These are phyloP conservation scores for Barnettozyma californica DNA, from an alignment of 805 yeast genomes.

Conservation along the genomic window DNA sequence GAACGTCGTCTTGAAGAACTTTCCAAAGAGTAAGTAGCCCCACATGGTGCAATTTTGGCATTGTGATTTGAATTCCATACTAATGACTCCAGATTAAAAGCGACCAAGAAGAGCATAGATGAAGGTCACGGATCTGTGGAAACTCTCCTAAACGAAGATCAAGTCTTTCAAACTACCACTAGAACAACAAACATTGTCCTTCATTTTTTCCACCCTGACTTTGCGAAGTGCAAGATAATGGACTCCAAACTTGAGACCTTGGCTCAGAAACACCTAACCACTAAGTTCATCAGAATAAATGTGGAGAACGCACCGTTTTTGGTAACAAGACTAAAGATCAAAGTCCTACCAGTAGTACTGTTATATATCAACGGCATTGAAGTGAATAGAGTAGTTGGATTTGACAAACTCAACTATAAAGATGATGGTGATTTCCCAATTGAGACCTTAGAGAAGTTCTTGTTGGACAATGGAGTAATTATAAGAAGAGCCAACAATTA, in stretches of 20 bases:
- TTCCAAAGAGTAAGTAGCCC: constrained; percentile 29
- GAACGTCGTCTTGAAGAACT: constrained; percentile 60
- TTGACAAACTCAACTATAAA: constrained; percentile 47
- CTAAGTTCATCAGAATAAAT: constrained; percentile 48
- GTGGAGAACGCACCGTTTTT: constrained; percentile 71
- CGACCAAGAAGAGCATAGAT: constrained; percentile 30
- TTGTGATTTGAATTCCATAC: neutral
- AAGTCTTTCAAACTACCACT: constrained; percentile 47
- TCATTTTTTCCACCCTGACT: constrained; percentile 59
- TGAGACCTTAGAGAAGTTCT: constrained; percentile 42
- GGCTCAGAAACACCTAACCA: constrained; percentile 52
- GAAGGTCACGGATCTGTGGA: constrained; percentile 41
- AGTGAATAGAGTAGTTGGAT: constrained; percentile 58
- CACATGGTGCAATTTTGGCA: too few species aligned
- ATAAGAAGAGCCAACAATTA: constrained; percentile 31
- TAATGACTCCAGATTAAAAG: constrained; percentile 25
- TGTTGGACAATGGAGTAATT: constrained; percentile 30
- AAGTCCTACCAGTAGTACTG: constrained; percentile 67
- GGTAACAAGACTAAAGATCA: constrained; percentile 54
- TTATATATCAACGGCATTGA: constrained; percentile 59
- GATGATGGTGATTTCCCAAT: constrained; percentile 42
- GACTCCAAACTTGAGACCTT: constrained; percentile 39
- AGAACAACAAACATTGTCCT: constrained; percentile 40
- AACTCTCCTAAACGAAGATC: constrained; percentile 45
- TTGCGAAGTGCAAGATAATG: constrained; percentile 57